Evolutionary conservation across 1,284 basidiomycete genomes (phyloP).

Genomic region (Grifola frondosa): DNA sequence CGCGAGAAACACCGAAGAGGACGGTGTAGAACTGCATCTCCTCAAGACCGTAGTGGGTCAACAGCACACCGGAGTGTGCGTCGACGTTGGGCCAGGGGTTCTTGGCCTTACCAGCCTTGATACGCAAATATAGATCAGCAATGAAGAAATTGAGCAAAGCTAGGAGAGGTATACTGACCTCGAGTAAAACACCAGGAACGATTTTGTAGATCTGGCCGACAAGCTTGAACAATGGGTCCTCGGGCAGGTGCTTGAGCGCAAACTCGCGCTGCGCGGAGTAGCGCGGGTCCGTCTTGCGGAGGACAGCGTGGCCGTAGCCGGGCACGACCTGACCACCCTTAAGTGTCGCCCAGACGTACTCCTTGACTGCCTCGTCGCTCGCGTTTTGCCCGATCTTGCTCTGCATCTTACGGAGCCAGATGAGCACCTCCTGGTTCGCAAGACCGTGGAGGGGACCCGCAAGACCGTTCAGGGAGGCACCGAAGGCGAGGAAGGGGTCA

Average conservation of each 20-base stretch:
- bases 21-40: conserved; percentile 97
- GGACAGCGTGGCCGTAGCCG: conserved; percentile 95
- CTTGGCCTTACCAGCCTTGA: conserved; percentile 94
- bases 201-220: conserved; percentile 92
- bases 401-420: conserved; percentile 92
- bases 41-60: conserved; percentile 86
- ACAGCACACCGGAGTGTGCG: conserved; percentile 93
- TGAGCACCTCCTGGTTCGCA: conserved; percentile 93
- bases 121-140: too few relatives aligned
- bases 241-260: conserved; percentile 84
- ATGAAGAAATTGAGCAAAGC: conserved; percentile 2
- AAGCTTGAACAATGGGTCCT: conserved; percentile 90
- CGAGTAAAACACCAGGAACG: conserved; percentile 89
- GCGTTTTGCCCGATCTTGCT: conserved; percentile 79
- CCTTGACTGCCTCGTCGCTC: conserved; percentile 82
- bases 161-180: conserved; percentile 43
- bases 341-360: conserved; percentile 92
- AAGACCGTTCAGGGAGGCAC: conserved; percentile 92
- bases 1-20: conserved; percentile 94
- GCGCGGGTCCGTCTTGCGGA: conserved; percentile 96
- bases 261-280: conserved; percentile 96
- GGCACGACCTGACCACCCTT: conserved; percentile 92
- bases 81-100: conserved; percentile 96
- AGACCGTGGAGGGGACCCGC: conserved; percentile 97
- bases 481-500: conserved; percentile 96